Conservation (phyloP, 306 rosid species). For the Mimosa pudica region DNA sequence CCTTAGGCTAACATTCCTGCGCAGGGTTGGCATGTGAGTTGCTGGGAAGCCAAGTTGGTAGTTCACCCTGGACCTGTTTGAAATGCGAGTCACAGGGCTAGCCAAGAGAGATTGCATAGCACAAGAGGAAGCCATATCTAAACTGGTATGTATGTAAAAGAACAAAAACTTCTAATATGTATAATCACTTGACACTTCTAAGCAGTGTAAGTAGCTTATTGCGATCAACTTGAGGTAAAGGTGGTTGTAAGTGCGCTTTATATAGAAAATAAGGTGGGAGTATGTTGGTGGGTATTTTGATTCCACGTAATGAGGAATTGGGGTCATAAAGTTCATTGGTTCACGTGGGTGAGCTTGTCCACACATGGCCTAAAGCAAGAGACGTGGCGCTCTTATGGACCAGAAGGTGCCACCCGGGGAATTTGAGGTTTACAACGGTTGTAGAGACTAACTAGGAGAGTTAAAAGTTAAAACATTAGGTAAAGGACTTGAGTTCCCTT, state of each 20-base stretch:
- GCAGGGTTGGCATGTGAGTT: neutral
- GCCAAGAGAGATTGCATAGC: slow-evolving; percentile 47
- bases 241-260: slow-evolving; percentile 23
- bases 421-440: slow-evolving; percentile 21
- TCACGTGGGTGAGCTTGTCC: slow-evolving; percentile 52
- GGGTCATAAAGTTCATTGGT: slow-evolving; percentile 38
- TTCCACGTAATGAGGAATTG: slow-evolving; percentile 38
- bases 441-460: slow-evolving; percentile 4
- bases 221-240: neutral
- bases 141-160: neutral
- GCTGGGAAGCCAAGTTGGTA: slow-evolving; percentile 40
- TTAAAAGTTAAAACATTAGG: too few species aligned
- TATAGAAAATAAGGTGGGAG: slow-evolving; percentile 31
- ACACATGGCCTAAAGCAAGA: slow-evolving; percentile 30
- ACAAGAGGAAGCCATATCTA: slow-evolving; percentile 49
- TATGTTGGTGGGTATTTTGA: slow-evolving; percentile 43
- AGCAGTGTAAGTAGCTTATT: fast-evolving
- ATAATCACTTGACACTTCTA: fast-evolving
- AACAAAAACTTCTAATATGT: neutral
- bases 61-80: slow-evolving; percentile 38
- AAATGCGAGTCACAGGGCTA: slow-evolving; percentile 30
- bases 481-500: slow-evolving; percentile 8
- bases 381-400: slow-evolving; percentile 41
- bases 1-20: slow-evolving; percentile 32
- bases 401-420: neutral